Evolutionary conservation across 306 rosid species (phyloP).

Genomic region (Cucurbita pepo): DNA sequence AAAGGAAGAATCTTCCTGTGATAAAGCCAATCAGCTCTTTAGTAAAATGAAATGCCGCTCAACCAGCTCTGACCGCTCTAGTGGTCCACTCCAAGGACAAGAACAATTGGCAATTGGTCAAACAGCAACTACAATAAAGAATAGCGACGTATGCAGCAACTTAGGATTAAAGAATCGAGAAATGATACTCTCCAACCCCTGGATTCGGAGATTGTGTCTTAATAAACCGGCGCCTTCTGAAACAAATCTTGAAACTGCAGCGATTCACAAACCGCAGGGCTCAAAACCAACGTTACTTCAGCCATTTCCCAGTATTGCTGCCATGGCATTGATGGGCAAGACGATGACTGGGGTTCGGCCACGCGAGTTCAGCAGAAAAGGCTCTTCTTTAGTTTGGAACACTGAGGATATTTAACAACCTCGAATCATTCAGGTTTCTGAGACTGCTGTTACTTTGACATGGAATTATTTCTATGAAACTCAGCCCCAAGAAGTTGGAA

Average conservation of each 20-base stretch:
- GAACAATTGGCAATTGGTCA: slow-evolving; percentile 11
- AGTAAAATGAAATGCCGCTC: slow-evolving; percentile 16
- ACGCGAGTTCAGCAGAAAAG: slow-evolving; percentile 34
- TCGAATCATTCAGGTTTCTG: background rate
- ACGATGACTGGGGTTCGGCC: slow-evolving; percentile 34
- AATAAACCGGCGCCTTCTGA: slow-evolving; percentile 13
- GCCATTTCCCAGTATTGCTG: slow-evolving; percentile 79
- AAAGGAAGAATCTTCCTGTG: slow-evolving; percentile 35
- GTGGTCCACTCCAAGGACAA: slow-evolving; percentile 13
- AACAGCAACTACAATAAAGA: slow-evolving; percentile 10
- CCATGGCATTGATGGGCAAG: slow-evolving; percentile 92
- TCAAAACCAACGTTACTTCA: slow-evolving; percentile 15
- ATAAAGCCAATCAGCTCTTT: slow-evolving; percentile 17
- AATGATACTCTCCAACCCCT: slow-evolving; percentile 55
- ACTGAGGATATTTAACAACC: slow-evolving; percentile 17
- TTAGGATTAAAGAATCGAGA: slow-evolving; percentile 20
- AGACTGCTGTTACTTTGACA: background rate
- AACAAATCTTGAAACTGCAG: slow-evolving; percentile 19
- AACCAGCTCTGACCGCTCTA: slow-evolving; percentile 24
- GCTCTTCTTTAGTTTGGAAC: slow-evolving; percentile 54
- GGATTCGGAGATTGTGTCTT: slow-evolving; percentile 70
- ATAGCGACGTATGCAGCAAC: slow-evolving; percentile 17
- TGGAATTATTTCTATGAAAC: background rate
- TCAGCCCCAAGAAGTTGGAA: background rate
- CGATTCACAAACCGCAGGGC: slow-evolving; percentile 20